These are phyloP conservation scores for Monilinia polystroma DNA, from an alignment of 2,329 filamentous ascomycete species.

Conservation along the genomic window DNA sequence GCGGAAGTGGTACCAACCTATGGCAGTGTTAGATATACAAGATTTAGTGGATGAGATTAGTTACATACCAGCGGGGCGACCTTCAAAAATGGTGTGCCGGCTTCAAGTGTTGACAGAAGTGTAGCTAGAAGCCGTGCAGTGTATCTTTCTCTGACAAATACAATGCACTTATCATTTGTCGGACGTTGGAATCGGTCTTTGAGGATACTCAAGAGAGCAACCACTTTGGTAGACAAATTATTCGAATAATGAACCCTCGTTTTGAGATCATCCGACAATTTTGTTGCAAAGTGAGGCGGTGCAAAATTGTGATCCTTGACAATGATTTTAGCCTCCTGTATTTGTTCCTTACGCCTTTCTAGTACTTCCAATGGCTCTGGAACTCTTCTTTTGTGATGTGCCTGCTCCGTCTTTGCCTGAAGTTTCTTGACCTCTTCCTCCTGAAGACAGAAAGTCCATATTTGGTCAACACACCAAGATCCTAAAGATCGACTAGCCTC, in stretches of 20 bases:
- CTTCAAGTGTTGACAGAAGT: conserved; percentile 57
- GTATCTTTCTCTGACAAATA: conserved; percentile 79
- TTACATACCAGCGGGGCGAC: conserved; percentile 61
- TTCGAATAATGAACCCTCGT: conserved; percentile 22
- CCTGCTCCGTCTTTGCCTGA: conserved; percentile 53
- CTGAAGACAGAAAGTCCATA: conserved; percentile 70
- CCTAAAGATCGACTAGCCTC: conserved; percentile 68
- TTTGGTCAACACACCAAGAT: conserved; percentile 78
- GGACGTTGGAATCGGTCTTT: conserved; percentile 58
- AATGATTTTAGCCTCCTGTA: conserved; percentile 58
- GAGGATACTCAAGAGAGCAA: conserved; percentile 60
- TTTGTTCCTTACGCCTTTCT: conserved; percentile 53
- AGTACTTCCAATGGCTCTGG: conserved; percentile 43
- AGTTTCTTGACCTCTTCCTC: conserved; percentile 62
- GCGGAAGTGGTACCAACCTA: conserved; percentile 50
- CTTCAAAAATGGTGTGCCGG: conserved; percentile 58
- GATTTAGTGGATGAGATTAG: neutral
- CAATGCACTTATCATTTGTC: conserved; percentile 69
- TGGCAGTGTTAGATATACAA: conserved; percentile 11
- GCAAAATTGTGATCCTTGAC: conserved; percentile 54
- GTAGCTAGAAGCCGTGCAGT: conserved; percentile 73
- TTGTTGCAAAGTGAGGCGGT: conserved; percentile 37
- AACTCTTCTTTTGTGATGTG: conserved; percentile 39
- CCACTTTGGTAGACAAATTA: conserved; percentile 70
- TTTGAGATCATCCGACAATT: conserved; percentile 2